Conservation (phyloP, 805 yeast genomes). For the Zygosaccharomyces rouxii region DNA sequence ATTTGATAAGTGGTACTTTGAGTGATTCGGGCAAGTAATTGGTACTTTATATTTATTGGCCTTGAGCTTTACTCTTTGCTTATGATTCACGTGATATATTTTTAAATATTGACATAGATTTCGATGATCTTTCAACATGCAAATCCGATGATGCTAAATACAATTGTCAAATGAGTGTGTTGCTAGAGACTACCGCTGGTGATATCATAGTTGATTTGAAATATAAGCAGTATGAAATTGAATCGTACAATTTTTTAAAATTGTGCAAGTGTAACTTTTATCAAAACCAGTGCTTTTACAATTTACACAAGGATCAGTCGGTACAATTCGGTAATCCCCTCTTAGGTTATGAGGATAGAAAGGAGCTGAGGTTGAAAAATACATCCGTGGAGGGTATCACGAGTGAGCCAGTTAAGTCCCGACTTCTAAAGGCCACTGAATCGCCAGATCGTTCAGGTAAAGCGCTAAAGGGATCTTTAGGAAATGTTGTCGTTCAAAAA, state of each 20-base stretch:
- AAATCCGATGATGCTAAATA: background rate
- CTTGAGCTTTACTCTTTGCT: background rate
- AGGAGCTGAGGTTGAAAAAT: slow-evolving; percentile 16
- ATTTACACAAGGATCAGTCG: slow-evolving; percentile 38
- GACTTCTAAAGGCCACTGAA: slow-evolving; percentile 12
- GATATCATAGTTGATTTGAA: slow-evolving; percentile 49
- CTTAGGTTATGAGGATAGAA: slow-evolving; percentile 30
- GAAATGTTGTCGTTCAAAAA: slow-evolving; percentile 18
- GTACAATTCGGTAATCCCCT: slow-evolving; percentile 45
- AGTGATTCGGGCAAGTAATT: slow-evolving; percentile 34
- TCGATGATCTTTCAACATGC: background rate
- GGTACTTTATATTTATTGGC: background rate
- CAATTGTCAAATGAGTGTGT: slow-evolving; percentile 35
- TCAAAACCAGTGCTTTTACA: slow-evolving; percentile 48
- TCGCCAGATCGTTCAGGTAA: background rate
- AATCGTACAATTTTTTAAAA: slow-evolving; percentile 47
- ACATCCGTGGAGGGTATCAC: slow-evolving; percentile 24
- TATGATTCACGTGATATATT: background rate
- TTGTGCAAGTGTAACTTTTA: slow-evolving; percentile 50
- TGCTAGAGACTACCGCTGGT: slow-evolving; percentile 41
- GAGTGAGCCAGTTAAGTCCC: slow-evolving; percentile 37
- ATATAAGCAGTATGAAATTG: slow-evolving; percentile 35
- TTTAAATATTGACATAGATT: background rate
- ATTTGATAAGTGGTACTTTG: slow-evolving; percentile 57
- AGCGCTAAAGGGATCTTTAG: slow-evolving; percentile 7